phyloP scores from a whole-genome alignment of 2,329 filamentous ascomycete species.

The Fonsecaea pedrosoi region DNA sequence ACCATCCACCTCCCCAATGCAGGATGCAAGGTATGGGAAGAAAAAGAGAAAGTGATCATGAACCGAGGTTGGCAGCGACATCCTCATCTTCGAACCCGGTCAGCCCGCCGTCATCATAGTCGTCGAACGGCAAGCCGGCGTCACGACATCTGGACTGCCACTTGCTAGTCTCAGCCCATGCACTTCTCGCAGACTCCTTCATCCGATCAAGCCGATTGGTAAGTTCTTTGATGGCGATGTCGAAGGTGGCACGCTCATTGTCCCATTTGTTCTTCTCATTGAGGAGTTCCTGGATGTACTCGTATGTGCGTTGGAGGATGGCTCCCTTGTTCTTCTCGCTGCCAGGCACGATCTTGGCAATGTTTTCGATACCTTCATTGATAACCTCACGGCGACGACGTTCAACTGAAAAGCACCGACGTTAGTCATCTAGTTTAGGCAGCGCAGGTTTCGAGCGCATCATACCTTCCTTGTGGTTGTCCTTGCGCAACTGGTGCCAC shows the following conservation, averaged over 20 bases:
- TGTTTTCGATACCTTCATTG: conserved; percentile 97
- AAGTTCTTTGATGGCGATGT: conserved; percentile 73
- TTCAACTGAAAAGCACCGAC: conserved; percentile 70
- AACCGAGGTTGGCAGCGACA: conserved; percentile 17
- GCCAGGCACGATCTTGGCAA: conserved; percentile 95
- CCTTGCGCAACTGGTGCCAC: conserved; percentile 96
- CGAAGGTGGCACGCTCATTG: conserved; percentile 55
- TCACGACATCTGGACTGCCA: conserved; percentile 57
- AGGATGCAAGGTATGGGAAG: background rate
- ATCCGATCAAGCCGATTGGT: conserved; percentile 94
- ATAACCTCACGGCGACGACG: conserved; percentile 96
- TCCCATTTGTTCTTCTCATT: conserved; percentile 42
- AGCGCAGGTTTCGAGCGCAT: conserved; percentile 22
- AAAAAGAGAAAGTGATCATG: conserved; percentile 11
- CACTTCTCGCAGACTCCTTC: conserved; percentile 87
- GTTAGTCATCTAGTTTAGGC: conserved; percentile 3
- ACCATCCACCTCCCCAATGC: conserved; percentile 5
- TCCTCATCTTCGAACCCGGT: conserved; percentile 31
- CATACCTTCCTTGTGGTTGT: conserved; percentile 98
- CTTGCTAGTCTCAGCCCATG: conserved; percentile 81
- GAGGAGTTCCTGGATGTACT: conserved; percentile 85
- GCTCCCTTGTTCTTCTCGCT: conserved; percentile 99
- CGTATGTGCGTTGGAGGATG: conserved; percentile 89
- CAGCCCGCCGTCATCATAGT: conserved; percentile 47
- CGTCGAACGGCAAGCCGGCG: conserved; percentile 56